Percentiles rank a stretch among this genome's conserved stretches.
These are phyloP conservation scores for Euptelea pleiosperma DNA, from an alignment of 164 flowering plant species.

Conservation along the genomic window DNA sequence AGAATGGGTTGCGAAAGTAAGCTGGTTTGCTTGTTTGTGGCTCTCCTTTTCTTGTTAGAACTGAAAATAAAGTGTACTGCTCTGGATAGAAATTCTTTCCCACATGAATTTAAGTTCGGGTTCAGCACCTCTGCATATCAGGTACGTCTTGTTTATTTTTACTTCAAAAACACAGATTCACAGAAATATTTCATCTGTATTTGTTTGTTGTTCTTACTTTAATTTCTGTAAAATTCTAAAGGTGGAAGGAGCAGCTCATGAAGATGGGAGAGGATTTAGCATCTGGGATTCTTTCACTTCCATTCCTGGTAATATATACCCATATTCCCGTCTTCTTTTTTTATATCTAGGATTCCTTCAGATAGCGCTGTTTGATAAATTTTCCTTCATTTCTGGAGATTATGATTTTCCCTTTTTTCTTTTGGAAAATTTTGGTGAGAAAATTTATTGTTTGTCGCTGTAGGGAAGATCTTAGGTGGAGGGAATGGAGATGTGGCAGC, in stretches of 20 bases:
- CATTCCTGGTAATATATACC: constrained; percentile 22
- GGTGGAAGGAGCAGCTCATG: constrained; percentile 33
- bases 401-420: neutral
- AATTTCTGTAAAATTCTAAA: neutral
- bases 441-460: neutral
- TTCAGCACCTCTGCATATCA: constrained; percentile 32
- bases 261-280: constrained; percentile 30
- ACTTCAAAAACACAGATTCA: neutral
- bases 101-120: constrained; percentile 21
- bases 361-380: too few relatives aligned
- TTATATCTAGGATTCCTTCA: neutral
- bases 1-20: constrained; percentile 7
- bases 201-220: neutral
- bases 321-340: neutral
- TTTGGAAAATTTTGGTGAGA: neutral
- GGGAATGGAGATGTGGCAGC: constrained; percentile 28
- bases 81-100: constrained; percentile 19
- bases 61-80: constrained; percentile 3
- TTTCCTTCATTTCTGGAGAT: too few relatives aligned
- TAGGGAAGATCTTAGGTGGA: constrained; percentile 23
- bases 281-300: constrained; percentile 30
- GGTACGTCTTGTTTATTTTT: constrained; percentile 4
- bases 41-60: neutral
- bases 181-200: neutral
- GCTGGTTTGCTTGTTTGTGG: neutral